Evolutionary conservation across 2,329 filamentous ascomycete species (phyloP).

Genomic region (Colletotrichum caudatum): DNA sequence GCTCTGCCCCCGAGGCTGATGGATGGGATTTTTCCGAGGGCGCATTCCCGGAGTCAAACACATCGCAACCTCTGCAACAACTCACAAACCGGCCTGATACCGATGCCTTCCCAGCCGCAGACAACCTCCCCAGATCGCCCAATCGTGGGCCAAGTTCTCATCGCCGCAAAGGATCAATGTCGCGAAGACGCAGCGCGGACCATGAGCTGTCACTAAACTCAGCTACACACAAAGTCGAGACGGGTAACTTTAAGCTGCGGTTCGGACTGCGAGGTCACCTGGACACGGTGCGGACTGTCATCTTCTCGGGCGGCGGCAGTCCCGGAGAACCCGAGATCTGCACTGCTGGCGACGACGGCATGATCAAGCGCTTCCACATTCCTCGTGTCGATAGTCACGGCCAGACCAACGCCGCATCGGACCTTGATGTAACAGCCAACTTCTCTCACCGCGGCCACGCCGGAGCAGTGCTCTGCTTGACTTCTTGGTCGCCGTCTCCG

Average conservation of each 20-base stretch:
- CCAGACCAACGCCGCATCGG: conserved; percentile 68
- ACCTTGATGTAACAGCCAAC: conserved; percentile 91
- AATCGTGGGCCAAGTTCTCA: conserved; percentile 76
- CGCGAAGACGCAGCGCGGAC: conserved; percentile 77
- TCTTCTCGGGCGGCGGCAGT: conserved; percentile 96
- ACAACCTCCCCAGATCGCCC: conserved; percentile 84
- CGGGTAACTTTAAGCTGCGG: conserved; percentile 87
- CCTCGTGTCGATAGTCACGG: conserved; percentile 77
- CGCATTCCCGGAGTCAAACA: conserved; percentile 68
- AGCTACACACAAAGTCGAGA: conserved; percentile 71
- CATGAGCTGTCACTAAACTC: conserved; percentile 67
- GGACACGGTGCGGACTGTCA: conserved; percentile 92
- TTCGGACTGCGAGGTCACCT: conserved; percentile 94
- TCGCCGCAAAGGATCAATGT: conserved; percentile 83
- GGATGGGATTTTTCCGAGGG: conserved; percentile 95
- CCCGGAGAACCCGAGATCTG: conserved; percentile 97
- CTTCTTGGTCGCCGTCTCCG: conserved; percentile 87
- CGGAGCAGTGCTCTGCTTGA: conserved; percentile 88
- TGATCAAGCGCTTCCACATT: conserved; percentile 97
- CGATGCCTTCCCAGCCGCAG: conserved; percentile 87
- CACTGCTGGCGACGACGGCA: conserved; percentile 93
- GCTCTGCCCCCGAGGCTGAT: conserved; percentile 68
- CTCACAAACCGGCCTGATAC: conserved; percentile 80
- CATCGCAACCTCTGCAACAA: conserved; percentile 59
- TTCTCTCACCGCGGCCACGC: conserved; percentile 95